Base-by-base conservation (phyloP, 2,329 filamentous ascomycete genomes). In the Cladosporium sp. region DNA sequence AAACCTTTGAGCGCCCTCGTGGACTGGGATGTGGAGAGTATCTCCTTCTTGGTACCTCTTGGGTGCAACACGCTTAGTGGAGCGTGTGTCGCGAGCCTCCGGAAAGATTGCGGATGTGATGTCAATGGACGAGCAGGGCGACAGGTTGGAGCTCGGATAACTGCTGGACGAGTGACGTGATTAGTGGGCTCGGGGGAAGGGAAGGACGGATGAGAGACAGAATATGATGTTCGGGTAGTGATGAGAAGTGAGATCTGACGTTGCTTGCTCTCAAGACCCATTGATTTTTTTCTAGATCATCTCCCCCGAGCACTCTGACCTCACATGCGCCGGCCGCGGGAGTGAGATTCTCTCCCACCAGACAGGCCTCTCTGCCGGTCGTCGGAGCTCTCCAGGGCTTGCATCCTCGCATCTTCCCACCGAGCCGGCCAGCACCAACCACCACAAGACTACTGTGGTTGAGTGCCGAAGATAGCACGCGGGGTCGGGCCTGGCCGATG, bases 101-200 rank as follows among this genome's bases (percentile, higher is more conserved):
- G 44, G 44, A 48, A 19, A 22, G 36, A 40, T 48, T 48, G 45
- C 45, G 45, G 45, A 48, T 36, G 45, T 48, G 45, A 48, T 48
- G 45, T 48, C 45, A 48, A 48, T 24, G 17, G 22, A 17, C 5
- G 22, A 5, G 22, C 9, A 5, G 22, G 5, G 5, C 22, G 22
- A 20, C 19, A 17, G 32, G 20, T 36, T 27, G 8, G 11, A 29
- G 43, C 45, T 48, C 37, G 37, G 37, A 15, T 48, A 17, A 40
- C 12, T 2, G 38, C 11, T 29, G 15, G 22, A 39, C 22, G n/a
- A 19, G 7, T 19, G 37, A 48, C 45, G 45, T 48, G 45, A 48
- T 48, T 5, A 2, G 11, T 7, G 30, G 18, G 18, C 24, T 22
- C 45, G 45, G 45, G 17, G 19, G 24, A 48, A 48, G 34, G 45